phyloP scores from a whole-genome alignment of 768 basidiomycete genomes.

The Macrolepiota fuliginosa region DNA sequence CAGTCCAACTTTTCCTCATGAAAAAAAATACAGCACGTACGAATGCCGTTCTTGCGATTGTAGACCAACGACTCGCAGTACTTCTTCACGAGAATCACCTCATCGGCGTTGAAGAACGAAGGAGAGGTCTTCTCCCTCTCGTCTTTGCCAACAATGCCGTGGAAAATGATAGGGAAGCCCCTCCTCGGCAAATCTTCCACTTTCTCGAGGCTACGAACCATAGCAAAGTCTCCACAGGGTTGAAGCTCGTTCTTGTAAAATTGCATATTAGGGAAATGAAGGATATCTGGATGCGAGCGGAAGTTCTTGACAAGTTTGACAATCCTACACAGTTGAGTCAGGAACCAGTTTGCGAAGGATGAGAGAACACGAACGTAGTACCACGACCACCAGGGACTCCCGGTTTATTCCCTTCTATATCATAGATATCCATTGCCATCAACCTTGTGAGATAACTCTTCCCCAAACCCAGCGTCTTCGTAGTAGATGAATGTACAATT shows the following conservation, averaged over 20 bases:
- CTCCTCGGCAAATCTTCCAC: constrained; percentile 35
- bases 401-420: constrained; percentile 24
- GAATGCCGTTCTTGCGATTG: constrained; percentile 35
- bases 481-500: constrained; percentile 47
- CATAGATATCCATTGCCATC: constrained; percentile 39
- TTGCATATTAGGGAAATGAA: constrained; percentile 52
- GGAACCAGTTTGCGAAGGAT: not conserved
- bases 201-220: constrained; percentile 38
- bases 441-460: constrained; percentile 51
- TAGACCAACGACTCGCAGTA: constrained; percentile 35
- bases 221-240: constrained; percentile 39
- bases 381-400: constrained; percentile 27
- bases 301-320: constrained; percentile 62
- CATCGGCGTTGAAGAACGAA: constrained; percentile 63
- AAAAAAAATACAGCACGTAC: constrained; percentile 28
- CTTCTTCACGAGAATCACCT: constrained; percentile 48
- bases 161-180: constrained; percentile 57
- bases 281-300: constrained; percentile 52
- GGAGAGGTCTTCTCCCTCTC: constrained; percentile 53
- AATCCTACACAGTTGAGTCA: constrained; percentile 31
- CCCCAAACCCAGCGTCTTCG: constrained; percentile 45
- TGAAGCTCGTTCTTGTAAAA: constrained; percentile 56
- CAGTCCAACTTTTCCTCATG: not conserved
- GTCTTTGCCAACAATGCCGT: constrained; percentile 53
- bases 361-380: constrained; percentile 29